phyloP scores from a whole-genome alignment of 2,329 filamentous ascomycete genomes.

The Rhinocladiella mackenziei region DNA sequence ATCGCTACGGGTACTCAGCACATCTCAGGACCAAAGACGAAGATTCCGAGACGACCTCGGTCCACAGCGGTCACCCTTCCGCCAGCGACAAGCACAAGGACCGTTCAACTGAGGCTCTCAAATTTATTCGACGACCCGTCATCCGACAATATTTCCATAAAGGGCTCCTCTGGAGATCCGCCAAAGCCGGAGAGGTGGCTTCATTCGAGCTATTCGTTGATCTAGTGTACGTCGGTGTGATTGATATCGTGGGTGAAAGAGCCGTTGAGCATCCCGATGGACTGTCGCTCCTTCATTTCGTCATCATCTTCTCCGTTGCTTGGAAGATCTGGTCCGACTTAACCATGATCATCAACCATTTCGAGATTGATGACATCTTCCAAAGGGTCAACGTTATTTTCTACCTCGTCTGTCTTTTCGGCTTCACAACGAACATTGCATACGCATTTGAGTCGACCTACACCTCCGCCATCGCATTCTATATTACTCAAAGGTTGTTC shows the following conservation, averaged over 20 bases:
- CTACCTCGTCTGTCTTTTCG: conserved; percentile 58
- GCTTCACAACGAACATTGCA: conserved; percentile 50
- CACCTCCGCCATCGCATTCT: conserved; percentile 57
- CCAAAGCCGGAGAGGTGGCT: conserved; percentile 57
- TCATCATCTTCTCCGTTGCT: conserved; percentile 56
- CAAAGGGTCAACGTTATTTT: conserved; percentile 58
- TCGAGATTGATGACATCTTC: conserved; percentile 46
- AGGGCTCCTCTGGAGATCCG: conserved; percentile 60
- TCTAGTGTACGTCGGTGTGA: conserved; percentile 62
- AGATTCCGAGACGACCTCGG: conserved; percentile 27
- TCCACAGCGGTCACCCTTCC: conserved; percentile 26
- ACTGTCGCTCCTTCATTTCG: conserved; percentile 58
- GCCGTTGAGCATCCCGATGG: conserved; percentile 50
- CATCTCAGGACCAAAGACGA: conserved; percentile 51
- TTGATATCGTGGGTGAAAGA: conserved; percentile 60
- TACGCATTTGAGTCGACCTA: conserved; percentile 55
- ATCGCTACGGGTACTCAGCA: conserved; percentile 60
- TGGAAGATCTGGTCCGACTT: conserved; percentile 22
- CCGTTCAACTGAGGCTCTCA: conserved; percentile 43
- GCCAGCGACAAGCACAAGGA: conserved; percentile 29
- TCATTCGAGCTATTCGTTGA: conserved; percentile 64
- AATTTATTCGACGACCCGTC: conserved; percentile 57
- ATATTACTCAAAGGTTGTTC: conserved; percentile 56
- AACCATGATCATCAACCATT: conserved; percentile 7
- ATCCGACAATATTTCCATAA: conserved; percentile 65